A percentile compares a stretch with the other conserved stretches of the same genome.
Conservation (phyloP, 345 rosid genomes). For the Euphorbia lathyris region DNA sequence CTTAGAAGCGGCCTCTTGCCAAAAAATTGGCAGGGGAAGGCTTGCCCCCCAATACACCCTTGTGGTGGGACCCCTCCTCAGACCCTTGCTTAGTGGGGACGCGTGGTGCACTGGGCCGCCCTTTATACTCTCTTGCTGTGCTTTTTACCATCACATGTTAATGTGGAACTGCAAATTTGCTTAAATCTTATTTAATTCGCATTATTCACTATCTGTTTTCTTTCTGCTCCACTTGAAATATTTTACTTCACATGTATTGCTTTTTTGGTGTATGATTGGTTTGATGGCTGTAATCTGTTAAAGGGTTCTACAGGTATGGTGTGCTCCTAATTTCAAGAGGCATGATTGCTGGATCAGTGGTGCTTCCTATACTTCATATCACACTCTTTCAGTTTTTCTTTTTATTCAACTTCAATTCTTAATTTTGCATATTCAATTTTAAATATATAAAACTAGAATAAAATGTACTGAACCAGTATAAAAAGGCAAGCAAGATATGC, state of each 20-base stretch:
- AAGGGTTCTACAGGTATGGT: conserved; percentile 20
- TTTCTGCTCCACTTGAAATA: not conserved
- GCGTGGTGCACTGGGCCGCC: too few species aligned
- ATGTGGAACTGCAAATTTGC: too few species aligned
- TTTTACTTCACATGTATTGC: conserved; percentile 10
- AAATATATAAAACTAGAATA: not conserved
- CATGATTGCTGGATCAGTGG: conserved; percentile 21
- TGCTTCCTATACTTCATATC: not conserved
- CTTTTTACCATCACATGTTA: not conserved
- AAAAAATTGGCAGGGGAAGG: too few species aligned
- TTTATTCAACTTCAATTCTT: not conserved
- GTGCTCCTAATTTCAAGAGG: conserved; percentile 18
- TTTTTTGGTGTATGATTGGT: not conserved
- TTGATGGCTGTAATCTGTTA: conserved; percentile 14
- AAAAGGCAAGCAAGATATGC: not conserved
- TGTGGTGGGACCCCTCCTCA: too few species aligned
- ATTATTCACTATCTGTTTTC: not conserved
- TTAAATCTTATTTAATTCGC: too few species aligned
- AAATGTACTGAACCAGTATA: not conserved
- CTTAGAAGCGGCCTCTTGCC: too few species aligned
- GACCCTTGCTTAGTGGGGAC: too few species aligned
- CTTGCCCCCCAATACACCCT: too few species aligned
- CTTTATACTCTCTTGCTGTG: not conserved
- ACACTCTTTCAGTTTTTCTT: not conserved
- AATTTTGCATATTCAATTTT: not conserved